Percentiles rank a stretch among this genome's conserved stretches.
phyloP scores from a whole-genome alignment of 345 rosid species.

The Rhodamnia argentea region DNA sequence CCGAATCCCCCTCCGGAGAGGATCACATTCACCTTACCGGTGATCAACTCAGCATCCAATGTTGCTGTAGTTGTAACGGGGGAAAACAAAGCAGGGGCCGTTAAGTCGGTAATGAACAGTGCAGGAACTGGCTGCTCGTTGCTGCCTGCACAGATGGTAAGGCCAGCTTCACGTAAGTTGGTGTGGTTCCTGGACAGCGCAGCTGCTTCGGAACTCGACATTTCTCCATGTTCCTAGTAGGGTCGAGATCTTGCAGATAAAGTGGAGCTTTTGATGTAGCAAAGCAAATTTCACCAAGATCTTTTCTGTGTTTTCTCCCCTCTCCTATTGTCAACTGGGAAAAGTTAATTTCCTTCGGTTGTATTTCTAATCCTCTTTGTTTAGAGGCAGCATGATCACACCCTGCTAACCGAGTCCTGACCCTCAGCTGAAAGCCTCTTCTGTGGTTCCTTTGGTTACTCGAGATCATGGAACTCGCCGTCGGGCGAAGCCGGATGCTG shows the following conservation, averaged over 20 bases:
- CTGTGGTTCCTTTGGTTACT: background rate
- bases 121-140: slow-evolving; percentile 20
- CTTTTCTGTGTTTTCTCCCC: background rate
- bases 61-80: slow-evolving; percentile 68
- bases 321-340: background rate
- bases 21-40: slow-evolving; percentile 88
- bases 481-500: background rate
- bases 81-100: slow-evolving; percentile 60
- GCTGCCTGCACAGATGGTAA: slow-evolving; percentile 61
- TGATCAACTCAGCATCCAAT: slow-evolving; percentile 77
- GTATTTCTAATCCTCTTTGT: background rate
- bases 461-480: background rate
- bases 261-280: background rate
- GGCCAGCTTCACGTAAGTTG: slow-evolving; percentile 55
- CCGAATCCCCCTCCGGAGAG: slow-evolving; percentile 87
- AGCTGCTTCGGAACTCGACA: slow-evolving; percentile 62
- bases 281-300: background rate
- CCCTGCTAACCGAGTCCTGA: background rate
- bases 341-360: background rate
- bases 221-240: background rate
- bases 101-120: slow-evolving; percentile 43
- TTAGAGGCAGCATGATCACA: background rate
- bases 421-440: background rate
- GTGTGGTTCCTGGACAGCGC: slow-evolving; percentile 80
- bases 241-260: background rate